These are phyloP conservation scores for Chloropicon primus DNA, from an alignment of 139 green algal species.

Conservation along the genomic window DNA sequence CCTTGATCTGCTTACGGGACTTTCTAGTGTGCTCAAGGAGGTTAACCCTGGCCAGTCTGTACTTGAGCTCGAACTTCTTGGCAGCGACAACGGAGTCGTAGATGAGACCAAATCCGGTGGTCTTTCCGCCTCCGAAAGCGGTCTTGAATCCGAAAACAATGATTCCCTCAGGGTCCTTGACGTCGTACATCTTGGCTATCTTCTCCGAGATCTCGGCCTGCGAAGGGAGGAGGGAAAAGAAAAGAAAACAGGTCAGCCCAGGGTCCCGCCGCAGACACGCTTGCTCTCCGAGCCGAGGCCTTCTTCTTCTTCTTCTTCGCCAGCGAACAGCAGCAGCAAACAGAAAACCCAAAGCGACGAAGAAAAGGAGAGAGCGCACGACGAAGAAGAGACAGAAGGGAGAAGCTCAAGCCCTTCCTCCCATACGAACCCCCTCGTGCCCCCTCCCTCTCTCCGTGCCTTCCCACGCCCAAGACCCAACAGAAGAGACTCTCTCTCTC, in stretches of 20 bases:
- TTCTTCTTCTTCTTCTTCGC: no score
- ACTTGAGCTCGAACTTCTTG: slow-evolving; percentile 98
- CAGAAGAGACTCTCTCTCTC: no score
- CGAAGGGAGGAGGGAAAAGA: background rate
- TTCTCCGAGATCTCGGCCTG: slow-evolving; percentile 87
- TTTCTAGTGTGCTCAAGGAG: slow-evolving; percentile 27
- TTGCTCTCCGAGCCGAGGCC: no score
- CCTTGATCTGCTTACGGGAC: slow-evolving; percentile 99
- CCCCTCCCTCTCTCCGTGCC: no score
- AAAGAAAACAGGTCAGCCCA: background rate
- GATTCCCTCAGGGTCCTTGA: slow-evolving; percentile 69
- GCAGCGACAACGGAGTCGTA: slow-evolving; percentile 86
- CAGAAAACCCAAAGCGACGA: no score
- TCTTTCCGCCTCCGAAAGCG: slow-evolving; percentile 96
- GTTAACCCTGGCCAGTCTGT: slow-evolving; percentile 72
- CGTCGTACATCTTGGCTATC: slow-evolving; percentile 89
- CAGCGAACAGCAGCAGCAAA: no score
- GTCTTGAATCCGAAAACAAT: slow-evolving; percentile 85
- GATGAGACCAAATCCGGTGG: slow-evolving; percentile 96
- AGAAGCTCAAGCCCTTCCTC: no score
- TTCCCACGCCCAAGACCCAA: no score
- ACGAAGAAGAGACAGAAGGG: no score
- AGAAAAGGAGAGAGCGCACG: no score
- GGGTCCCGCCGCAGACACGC: no score
- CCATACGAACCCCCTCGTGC: no score